Base-by-base conservation (phyloP, 2,329 filamentous ascomycete species). In the Passalora sequoiae region DNA sequence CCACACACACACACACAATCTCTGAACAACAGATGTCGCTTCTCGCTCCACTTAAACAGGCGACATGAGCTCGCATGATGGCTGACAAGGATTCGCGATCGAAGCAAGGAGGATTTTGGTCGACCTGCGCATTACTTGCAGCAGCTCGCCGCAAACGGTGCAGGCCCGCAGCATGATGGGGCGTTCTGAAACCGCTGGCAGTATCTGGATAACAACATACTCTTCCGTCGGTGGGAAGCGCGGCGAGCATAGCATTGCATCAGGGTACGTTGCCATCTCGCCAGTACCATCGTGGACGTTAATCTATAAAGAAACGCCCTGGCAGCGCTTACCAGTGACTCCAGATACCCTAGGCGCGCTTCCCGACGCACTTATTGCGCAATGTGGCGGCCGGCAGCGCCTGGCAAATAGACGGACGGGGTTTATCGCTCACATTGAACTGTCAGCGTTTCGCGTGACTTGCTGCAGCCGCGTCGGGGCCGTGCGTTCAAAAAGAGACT, bases 371-470 rank as follows among this genome's bases (percentile, higher is more conserved):
- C 43, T 33, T 46, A 49, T 58, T 58, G 56, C 56, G 56, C 56
- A 57, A 58, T 57, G 49, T 54, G 52, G 53, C 50, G 41, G 39
- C 31, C 47, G 30, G 45, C 46, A 44, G 48, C 46, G 49, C 45
- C 42, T 40, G 44, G 38, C 36, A 28, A n/a, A 39, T 46, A 50
- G 47, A 46, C 43, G 22, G 32, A 28, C 38, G 39, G 33, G 43
- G 38, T 25, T 24, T 43, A 43, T 45, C 36, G 43, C 15, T 29
- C 41, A 38, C 43, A 33, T 24, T 40, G 46, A 58, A 51, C 53
- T 58, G 55, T 59, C 57, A 58, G 48, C 56, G 43, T 50, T 59
- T 57, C 57, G 55, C 55, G 54, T 58, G 57, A 58, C 55, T 50
- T 32, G 30, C 54, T 55, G 48, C 51, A 50, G 44, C 43, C 49